phyloP scores from a whole-genome alignment of 768 basidiomycete species.

The Rubroboletus satanas region DNA sequence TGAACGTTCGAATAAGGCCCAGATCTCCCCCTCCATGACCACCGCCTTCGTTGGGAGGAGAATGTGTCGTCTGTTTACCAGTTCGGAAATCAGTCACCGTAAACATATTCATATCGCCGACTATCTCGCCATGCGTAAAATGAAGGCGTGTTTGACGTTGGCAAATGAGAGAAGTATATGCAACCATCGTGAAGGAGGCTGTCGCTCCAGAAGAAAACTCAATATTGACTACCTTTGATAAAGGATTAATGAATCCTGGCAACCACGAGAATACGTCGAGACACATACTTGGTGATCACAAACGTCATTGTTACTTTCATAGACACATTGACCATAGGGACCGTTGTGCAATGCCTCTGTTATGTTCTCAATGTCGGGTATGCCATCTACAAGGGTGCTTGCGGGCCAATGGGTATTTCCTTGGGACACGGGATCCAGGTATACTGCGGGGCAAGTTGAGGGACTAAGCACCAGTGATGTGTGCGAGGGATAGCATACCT shows the following conservation, averaged over 20 bases:
- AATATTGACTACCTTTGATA: conserved; percentile 69
- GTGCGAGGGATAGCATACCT: conserved; percentile 40
- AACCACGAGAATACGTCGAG: background rate
- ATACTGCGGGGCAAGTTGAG: conserved; percentile 48
- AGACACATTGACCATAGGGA: conserved; percentile 80
- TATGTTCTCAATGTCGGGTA: conserved; percentile 86
- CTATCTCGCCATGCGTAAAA: conserved; percentile 82
- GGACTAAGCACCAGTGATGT: background rate
- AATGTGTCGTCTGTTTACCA: conserved; percentile 38
- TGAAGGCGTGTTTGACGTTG: conserved; percentile 81
- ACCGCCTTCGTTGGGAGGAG: conserved; percentile 56
- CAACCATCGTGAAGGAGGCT: conserved; percentile 86
- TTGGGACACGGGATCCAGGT: conserved; percentile 66
- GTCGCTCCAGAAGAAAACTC: conserved; percentile 81
- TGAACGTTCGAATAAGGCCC: conserved; percentile 71
- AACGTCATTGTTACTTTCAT: conserved; percentile 81
- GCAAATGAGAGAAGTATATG: conserved; percentile 75
- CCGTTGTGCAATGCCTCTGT: conserved; percentile 64
- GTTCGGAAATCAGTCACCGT: conserved; percentile 76
- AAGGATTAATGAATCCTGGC: background rate
- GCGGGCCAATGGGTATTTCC: conserved; percentile 58
- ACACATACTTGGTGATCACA: conserved; percentile 71
- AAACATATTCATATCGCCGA: conserved; percentile 79
- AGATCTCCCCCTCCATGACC: conserved; percentile 83
- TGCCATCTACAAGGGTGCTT: conserved; percentile 65